Percentiles rank a stretch among this genome's conserved stretches.
These are phyloP conservation scores for Alternaria sp. DNA, from an alignment of 2,329 filamentous ascomycete species.

Conservation along the genomic window DNA sequence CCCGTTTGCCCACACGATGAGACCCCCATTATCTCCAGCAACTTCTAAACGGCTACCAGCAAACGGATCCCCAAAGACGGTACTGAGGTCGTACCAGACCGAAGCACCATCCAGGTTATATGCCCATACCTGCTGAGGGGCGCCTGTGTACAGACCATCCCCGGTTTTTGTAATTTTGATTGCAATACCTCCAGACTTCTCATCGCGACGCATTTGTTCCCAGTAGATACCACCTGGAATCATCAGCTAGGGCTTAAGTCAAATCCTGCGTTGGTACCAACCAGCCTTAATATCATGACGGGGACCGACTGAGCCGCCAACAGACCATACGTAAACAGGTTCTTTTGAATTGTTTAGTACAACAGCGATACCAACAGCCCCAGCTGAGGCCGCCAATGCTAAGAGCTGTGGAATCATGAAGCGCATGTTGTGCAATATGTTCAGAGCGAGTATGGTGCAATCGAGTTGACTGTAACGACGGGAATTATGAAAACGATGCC, in stretches of 20 bases:
- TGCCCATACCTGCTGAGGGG: slow-evolving; percentile 34
- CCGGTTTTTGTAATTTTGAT: slow-evolving; percentile 37
- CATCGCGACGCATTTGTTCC: slow-evolving; percentile 31
- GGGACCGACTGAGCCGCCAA: slow-evolving; percentile 28
- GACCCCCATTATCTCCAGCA: slow-evolving; percentile 24
- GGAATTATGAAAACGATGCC: not conserved
- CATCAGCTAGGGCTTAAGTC: not conserved
- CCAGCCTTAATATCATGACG: slow-evolving; percentile 26
- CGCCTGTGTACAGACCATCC: slow-evolving; percentile 31
- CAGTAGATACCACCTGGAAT: slow-evolving; percentile 24
- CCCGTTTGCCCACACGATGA: slow-evolving; percentile 37
- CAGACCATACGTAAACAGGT: slow-evolving; percentile 38
- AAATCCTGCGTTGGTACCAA: not conserved
- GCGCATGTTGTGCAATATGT: slow-evolving; percentile 22
- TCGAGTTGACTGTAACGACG: not conserved
- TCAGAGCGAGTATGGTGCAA: not conserved
- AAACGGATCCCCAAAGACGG: slow-evolving; percentile 41
- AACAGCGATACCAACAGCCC: slow-evolving; percentile 36
- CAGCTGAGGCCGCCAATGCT: slow-evolving; percentile 26
- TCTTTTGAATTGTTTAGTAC: slow-evolving; percentile 34
- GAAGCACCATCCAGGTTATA: slow-evolving; percentile 34
- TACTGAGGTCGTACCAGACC: slow-evolving; percentile 41
- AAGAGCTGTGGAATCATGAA: slow-evolving; percentile 20
- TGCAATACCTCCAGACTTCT: slow-evolving; percentile 35
- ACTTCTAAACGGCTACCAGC: slow-evolving; percentile 33